Evolutionary conservation across 345 rosid genomes (phyloP), one percentile per base, ranked within the genome.

Genomic region (Gossypium herbaceum): DNA sequence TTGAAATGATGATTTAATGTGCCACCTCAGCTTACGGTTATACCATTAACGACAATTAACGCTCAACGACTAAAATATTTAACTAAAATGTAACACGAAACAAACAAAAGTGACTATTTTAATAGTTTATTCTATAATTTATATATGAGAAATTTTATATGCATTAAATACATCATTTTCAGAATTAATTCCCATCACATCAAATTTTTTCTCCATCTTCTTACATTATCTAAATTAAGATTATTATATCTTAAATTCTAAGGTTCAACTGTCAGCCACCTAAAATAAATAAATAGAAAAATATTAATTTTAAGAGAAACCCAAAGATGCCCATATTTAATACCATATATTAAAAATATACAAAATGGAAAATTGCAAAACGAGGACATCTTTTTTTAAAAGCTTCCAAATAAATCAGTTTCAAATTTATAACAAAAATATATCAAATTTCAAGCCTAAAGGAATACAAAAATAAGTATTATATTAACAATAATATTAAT

Each of bases 61-160:
- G 0, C 39, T 34, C 6, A 34, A 0, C 6, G 1, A 34, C 1
- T 34, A 34, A 34, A 34, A 4, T 34, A 0, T 34, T 34, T 34
- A 34, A 34, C 39, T 34, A 4, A 34, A 4, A 34, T 34, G 1
- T 34, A 34, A 34, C 1, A 0, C 6, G 0, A 34, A 0, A 34
- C 39, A 34, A 34, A 34, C 0, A 34, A 4, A 34, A 4, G 0
- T 34, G 1, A 34, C 0, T 34, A 34, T 34, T 34, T 34, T 34
- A 0, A 0, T 0, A 34, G 1, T 34, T 34, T 34, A 4, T 1
- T 0, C 0, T 34, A 34, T 5, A 34, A 34, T 34, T 34, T 34
- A 1, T 34, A 34, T 34, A 34, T 5, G 41, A 34, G 0, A 5
- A 5, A 5, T 34, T 4, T 34, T 34, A 34, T 34, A 34, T 34